Evolutionary conservation across 2,329 filamentous ascomycete species (phyloP).

Genomic region (Didymella keratinophila): DNA sequence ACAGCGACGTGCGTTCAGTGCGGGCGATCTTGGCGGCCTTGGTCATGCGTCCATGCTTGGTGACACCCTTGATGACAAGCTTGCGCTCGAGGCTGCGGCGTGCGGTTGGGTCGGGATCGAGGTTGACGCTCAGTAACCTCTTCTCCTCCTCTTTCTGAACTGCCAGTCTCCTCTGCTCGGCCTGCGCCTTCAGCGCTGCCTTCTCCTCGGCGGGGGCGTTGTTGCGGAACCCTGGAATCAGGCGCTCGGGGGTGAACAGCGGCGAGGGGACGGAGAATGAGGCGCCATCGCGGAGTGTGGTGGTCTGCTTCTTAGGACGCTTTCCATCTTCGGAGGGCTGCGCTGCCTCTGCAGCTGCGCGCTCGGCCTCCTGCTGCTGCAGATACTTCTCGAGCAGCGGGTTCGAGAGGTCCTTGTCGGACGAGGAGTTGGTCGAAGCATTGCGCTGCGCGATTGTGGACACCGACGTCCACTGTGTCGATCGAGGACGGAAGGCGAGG

Average conservation of each 20-base stretch:
- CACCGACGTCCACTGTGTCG: slow-evolving; percentile 26
- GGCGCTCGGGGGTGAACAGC: slow-evolving; percentile 36
- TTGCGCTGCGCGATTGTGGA: slow-evolving; percentile 29
- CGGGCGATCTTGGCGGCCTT: slow-evolving; percentile 73
- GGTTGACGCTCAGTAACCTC: slow-evolving; percentile 62
- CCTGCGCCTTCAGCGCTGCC: slow-evolving; percentile 21
- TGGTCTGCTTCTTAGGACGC: slow-evolving; percentile 1
- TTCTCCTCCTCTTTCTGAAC: slow-evolving; percentile 43
- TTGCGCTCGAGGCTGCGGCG: slow-evolving; percentile 81
- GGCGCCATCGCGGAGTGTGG: slow-evolving; percentile 25
- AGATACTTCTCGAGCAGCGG: slow-evolving; percentile 70
- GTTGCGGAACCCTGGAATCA: slow-evolving; percentile 37
- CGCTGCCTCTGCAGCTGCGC: slow-evolving; percentile 1
- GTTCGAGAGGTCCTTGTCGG: slow-evolving; percentile 48
- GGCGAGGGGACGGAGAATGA: slow-evolving; percentile 29
- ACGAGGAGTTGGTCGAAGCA: slow-evolving; percentile 21
- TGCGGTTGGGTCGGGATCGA: slow-evolving; percentile 78
- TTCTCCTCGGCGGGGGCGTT: slow-evolving; percentile 30
- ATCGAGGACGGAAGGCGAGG: slow-evolving; percentile 35
- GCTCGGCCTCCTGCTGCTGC: slow-evolving; percentile 25
- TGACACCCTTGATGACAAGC: slow-evolving; percentile 80
- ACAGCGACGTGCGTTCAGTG: slow-evolving; percentile 65
- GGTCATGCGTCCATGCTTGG: slow-evolving; percentile 70
- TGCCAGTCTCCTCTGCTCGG: slow-evolving; percentile 19
- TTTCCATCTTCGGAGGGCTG: neutral